These are phyloP conservation scores for Trichophyton verrucosum DNA, from an alignment of 2,329 filamentous ascomycete genomes.

Conservation along the genomic window DNA sequence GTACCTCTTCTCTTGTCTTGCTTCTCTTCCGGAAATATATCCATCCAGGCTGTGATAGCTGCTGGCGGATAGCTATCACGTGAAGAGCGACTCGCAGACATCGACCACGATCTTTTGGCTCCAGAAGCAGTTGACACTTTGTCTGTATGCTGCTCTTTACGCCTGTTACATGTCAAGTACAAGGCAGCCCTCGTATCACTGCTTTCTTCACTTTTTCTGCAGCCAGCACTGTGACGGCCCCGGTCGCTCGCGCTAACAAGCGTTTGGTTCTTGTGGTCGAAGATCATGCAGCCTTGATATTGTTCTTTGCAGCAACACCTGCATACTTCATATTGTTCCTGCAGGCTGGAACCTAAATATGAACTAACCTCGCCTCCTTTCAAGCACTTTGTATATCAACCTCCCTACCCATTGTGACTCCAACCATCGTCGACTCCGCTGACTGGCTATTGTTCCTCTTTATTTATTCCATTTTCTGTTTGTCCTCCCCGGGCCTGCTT, in stretches of 20 bases:
- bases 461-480: background rate
- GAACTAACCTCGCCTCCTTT: background rate
- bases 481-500: background rate
- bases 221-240: background rate
- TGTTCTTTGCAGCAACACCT: slow-evolving; percentile 10
- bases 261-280: background rate
- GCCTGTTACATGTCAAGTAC: too few species aligned
- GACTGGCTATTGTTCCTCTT: slow-evolving; percentile 2
- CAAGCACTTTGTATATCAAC: background rate
- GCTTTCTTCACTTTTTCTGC: slow-evolving; percentile 1
- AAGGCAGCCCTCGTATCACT: background rate
- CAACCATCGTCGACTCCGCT: background rate
- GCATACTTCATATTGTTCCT: background rate
- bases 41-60: background rate
- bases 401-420: background rate
- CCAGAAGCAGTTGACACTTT: background rate
- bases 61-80: background rate
- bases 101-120: background rate
- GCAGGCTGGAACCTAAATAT: background rate
- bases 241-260: background rate
- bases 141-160: background rate
- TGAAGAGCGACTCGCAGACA: background rate
- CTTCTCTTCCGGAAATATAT: too few species aligned
- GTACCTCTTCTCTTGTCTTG: too few species aligned
- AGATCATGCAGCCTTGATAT: slow-evolving; percentile 9